These are phyloP conservation scores for Medakamo hakoo DNA, from an alignment of 139 green algal species.

Conservation along the genomic window DNA sequence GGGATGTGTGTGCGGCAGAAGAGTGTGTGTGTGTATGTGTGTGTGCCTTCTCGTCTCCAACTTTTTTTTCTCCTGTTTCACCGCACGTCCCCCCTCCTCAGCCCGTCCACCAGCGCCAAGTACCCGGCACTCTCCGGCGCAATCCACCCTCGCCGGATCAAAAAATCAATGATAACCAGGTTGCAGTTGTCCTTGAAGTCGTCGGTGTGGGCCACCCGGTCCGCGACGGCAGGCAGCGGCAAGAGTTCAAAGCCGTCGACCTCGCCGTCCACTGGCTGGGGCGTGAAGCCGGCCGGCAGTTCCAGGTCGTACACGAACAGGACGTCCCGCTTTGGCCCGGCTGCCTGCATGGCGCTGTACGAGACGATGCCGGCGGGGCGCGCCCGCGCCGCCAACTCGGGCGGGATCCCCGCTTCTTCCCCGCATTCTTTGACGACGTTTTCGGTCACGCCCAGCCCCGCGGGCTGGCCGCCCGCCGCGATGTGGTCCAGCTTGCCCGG, in stretches of 20 bases:
- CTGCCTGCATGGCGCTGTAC: constrained; percentile 16
- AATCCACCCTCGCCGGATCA: background rate
- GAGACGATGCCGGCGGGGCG: constrained; percentile 27
- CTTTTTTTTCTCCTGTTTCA: background rate
- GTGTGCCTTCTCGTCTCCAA: background rate
- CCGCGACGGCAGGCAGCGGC: constrained; percentile 44
- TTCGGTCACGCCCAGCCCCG: constrained; percentile 41
- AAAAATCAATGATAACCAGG: constrained; percentile 71
- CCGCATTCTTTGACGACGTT: constrained; percentile 90
- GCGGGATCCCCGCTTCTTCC: constrained; percentile 81
- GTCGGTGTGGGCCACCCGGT: constrained; percentile 24
- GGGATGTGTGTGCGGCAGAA: no score
- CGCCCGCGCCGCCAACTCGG: constrained; percentile 35
- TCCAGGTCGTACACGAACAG: constrained; percentile 65
- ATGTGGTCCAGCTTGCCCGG: constrained; percentile 89
- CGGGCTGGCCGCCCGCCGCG: constrained; percentile 72
- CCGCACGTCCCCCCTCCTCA: background rate
- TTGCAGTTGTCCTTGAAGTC: constrained; percentile 88
- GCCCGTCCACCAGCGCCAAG: background rate
- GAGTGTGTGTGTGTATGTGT: no score
- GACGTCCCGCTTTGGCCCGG: constrained; percentile 72
- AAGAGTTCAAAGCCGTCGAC: constrained; percentile 67
- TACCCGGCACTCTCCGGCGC: background rate
- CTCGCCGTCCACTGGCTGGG: constrained; percentile 45
- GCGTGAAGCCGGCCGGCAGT: constrained; percentile 70